A percentile compares a stretch with the other conserved stretches of the same genome.
Conservation (phyloP, 2,329 filamentous ascomycete species). For the Trematosphaeria pertusa region DNA sequence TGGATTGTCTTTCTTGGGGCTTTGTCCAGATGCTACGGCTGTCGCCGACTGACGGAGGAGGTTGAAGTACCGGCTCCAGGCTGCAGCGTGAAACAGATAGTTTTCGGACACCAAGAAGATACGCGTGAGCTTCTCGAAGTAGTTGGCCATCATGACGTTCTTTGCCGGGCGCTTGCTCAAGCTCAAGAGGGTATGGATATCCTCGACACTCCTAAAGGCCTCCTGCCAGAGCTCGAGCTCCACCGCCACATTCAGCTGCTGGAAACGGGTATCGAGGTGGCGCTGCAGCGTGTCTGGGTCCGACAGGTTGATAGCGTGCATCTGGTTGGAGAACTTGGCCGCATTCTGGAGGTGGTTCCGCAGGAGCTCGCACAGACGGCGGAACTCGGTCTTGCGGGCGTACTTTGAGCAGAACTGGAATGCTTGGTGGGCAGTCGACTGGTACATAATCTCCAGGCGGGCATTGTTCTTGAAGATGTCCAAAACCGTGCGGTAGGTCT, state of each 20-base stretch:
- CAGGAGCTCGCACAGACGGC: constrained; percentile 95
- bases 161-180: constrained; percentile 97
- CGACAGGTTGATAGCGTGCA: constrained; percentile 99
- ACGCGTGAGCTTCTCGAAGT: constrained; percentile 98
- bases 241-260: constrained; percentile 97
- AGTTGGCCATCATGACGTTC: constrained; percentile 99
- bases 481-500: constrained; percentile 97
- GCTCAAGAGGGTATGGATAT: constrained; percentile 96
- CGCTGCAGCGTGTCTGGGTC: constrained; percentile 97
- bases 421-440: constrained; percentile 95
- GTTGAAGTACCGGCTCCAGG: constrained; percentile 97
- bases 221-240: constrained; percentile 99
- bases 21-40: constrained; percentile 81
- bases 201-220: constrained; percentile 98
- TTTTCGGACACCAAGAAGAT: constrained; percentile 99
- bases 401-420: constrained; percentile 99
- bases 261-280: constrained; percentile 96
- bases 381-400: constrained; percentile 98
- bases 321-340: constrained; percentile 98
- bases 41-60: constrained; percentile 89
- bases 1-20: constrained; percentile 94
- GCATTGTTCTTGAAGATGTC: constrained; percentile 99
- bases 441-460: constrained; percentile 95
- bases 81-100: constrained; percentile 98
- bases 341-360: constrained; percentile 99